Evolutionary conservation across 257 asterid species (phyloP).

Genomic region (Salvia rosmarinus): DNA sequence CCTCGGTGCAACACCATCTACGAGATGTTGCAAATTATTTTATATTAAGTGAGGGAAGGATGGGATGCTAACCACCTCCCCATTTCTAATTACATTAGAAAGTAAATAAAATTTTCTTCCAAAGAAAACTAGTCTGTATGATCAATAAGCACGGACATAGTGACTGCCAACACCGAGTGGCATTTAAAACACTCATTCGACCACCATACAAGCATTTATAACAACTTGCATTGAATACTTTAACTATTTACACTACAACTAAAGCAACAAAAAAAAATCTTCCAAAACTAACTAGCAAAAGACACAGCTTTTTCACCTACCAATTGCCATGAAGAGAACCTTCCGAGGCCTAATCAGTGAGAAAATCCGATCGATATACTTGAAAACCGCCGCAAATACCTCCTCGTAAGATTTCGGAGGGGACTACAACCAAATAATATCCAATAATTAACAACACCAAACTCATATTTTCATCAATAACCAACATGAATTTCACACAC

Average conservation of each 20-base stretch:
- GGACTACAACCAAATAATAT: constrained; percentile 35
- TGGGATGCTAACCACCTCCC: neutral
- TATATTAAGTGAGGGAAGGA: neutral
- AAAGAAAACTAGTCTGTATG: neutral
- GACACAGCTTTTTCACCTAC: constrained; percentile 40
- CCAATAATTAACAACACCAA: constrained; percentile 16
- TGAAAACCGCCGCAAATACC: constrained; percentile 53
- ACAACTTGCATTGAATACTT: neutral
- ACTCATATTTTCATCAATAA: neutral
- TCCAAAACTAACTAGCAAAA: neutral
- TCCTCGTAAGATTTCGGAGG: constrained; percentile 55
- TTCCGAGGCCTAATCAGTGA: constrained; percentile 59
- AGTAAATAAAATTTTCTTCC: neutral
- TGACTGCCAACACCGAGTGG: neutral
- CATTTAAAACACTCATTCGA: neutral
- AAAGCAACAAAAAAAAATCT: neutral
- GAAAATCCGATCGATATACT: constrained; percentile 61
- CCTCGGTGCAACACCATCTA: constrained; percentile 99
- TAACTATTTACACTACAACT: neutral
- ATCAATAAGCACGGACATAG: neutral
- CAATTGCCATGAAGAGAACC: constrained; percentile 69
- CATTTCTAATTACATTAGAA: neutral
- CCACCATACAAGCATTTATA: neutral
- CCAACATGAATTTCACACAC: constrained; percentile 15
- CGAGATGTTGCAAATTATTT: neutral